phyloP scores from a whole-genome alignment of 345 rosid species.

The Gynandropsis gynandra region DNA sequence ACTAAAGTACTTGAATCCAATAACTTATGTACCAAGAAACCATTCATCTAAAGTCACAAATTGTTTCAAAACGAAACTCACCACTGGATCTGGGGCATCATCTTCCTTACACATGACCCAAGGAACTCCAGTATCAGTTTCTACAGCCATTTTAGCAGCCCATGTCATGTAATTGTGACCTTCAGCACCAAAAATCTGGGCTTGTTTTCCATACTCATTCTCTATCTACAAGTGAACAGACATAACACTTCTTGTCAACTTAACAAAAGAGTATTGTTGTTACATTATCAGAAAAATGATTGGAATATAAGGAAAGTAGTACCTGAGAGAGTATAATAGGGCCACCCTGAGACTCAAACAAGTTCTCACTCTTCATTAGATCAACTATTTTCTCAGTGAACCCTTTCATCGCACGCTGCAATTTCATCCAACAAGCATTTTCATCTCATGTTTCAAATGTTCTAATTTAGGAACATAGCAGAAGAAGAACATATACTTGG shows the following conservation, averaged over 20 bases:
- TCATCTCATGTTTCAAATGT: not conserved
- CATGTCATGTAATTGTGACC: slow-evolving; percentile 53
- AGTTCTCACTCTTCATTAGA: slow-evolving; percentile 55
- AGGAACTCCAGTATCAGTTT: slow-evolving; percentile 70
- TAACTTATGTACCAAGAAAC: no score
- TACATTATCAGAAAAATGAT: no score
- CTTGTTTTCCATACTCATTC: slow-evolving; percentile 66
- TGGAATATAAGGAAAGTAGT: no score
- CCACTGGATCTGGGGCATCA: slow-evolving; percentile 85
- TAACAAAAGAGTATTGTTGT: not conserved
- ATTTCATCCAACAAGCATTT: no score
- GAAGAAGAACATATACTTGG: not conserved
- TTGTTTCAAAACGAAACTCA: no score
- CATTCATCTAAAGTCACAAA: no score
- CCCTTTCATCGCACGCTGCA: slow-evolving; percentile 57
- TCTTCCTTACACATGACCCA: slow-evolving; percentile 92
- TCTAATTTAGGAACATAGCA: not conserved
- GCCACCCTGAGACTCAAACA: slow-evolving; percentile 86
- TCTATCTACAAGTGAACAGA: slow-evolving; percentile 48
- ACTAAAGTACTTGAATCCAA: no score
- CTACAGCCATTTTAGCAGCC: slow-evolving; percentile 71
- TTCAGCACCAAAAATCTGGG: no score
- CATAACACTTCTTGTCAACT: not conserved
- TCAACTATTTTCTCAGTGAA: slow-evolving; percentile 47
- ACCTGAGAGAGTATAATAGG: slow-evolving; percentile 88